Evolutionary conservation across 176 grass and related monocot species (phyloP), one percentile per base, ranked within the genome.

Genomic region (Calamus simplicifolius): DNA sequence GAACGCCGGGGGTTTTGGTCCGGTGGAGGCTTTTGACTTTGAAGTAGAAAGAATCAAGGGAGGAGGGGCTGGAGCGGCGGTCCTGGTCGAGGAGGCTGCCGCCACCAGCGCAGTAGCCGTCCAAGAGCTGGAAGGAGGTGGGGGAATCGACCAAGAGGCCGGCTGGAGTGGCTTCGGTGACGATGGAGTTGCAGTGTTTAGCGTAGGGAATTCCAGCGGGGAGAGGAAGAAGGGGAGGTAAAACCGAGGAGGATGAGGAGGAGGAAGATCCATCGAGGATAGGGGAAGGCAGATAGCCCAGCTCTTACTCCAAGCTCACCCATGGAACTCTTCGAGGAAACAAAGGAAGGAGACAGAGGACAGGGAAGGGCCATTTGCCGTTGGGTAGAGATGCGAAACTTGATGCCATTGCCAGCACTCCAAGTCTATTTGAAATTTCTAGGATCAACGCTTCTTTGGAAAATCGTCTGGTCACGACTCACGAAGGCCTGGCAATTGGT

Each of bases 31-130:
- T 31, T 29, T 62, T 58, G 7, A 71, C 35, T 4, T 57, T 29
- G 49, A 85, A 50, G 48, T 58, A 25, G 56, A 94, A 76, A 4
- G 74, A 79, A 16, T 48, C 61, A 8, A 28, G 4, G 25, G 38
- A 61, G 23, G 51, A 59, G n/a, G 38, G 53, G 25, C 49, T 5
- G 25, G 68, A 55, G 1, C 63, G 57, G 5, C 55, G 1, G 16
- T 54, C 25, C 19, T 5, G 18, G n/a, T 1, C 1, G 52, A 95
- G 78, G 16, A 89, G 52, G 12, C 25, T 0, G 19, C 52, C 19
- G 48, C 81, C 89, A 3, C 78, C 78, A 61, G 63, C 52, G 78
- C 82, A 89, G 66, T 73, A 85, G 27, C 81, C 81, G 7, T 21
- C 51, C 3, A 31, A 28, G 6, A 81, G 7, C 35, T 43, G 35